Percentiles rank a stretch among this genome's conserved stretches.
Conservation (phyloP, 345 rosid species). For the Brassica rapa region DNA sequence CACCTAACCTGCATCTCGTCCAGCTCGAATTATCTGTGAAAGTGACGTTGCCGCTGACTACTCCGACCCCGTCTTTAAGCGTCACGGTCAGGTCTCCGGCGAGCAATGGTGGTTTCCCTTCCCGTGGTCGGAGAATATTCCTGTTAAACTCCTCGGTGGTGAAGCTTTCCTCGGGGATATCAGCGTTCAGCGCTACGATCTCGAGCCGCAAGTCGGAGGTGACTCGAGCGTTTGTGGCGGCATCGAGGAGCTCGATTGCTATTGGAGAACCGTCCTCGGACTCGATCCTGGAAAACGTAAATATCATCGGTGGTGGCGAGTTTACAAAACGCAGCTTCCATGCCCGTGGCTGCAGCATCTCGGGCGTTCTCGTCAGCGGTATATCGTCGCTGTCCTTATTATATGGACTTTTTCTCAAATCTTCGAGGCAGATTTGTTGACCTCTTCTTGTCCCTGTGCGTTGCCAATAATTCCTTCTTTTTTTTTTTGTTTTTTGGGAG, state of each 20-base stretch:
- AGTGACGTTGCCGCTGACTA: constrained; percentile 28
- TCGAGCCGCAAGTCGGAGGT: constrained; percentile 47
- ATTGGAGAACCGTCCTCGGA: constrained; percentile 48
- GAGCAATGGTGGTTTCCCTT: constrained; percentile 57
- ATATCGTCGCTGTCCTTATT: constrained; percentile 39
- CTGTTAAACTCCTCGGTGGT: constrained; percentile 43
- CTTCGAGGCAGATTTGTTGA: not conserved
- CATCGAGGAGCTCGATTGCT: constrained; percentile 49
- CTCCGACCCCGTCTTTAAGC: constrained; percentile 49
- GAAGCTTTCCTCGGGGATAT: constrained; percentile 53
- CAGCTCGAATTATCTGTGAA: constrained; percentile 72
- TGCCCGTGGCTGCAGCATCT: not conserved
- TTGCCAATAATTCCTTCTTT: not conserved
- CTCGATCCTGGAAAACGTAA: constrained; percentile 47
- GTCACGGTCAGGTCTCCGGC: constrained; percentile 52
- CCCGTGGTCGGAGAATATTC: constrained; percentile 48
- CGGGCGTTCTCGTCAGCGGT: constrained; percentile 11
- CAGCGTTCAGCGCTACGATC: constrained; percentile 58
- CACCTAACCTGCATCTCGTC: constrained; percentile 63
- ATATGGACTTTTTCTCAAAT: not conserved
- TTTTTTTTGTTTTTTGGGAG: not conserved
- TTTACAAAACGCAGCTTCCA: constrained; percentile 40
- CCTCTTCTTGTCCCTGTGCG: not conserved
- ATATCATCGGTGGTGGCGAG: constrained; percentile 42
- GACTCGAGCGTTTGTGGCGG: constrained; percentile 36